Conservation (phyloP, 768 basidiomycete genomes). For the Lyophyllum semitale region DNA sequence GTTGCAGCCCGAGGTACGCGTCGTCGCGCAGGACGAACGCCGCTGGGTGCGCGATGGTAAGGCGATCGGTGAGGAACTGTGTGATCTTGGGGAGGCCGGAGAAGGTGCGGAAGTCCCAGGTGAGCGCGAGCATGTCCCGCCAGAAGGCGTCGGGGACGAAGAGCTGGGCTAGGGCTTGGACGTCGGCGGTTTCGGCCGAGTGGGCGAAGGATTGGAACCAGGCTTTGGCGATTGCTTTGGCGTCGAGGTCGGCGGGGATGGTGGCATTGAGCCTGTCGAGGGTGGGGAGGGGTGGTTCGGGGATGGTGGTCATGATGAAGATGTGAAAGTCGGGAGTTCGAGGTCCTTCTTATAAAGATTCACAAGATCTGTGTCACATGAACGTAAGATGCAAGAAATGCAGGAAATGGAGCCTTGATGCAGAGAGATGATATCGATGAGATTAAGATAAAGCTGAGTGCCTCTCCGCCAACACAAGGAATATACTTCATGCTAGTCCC, state of each 20-base stretch:
- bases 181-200: slow-evolving; percentile 15
- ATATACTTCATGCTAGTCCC: too few relatives aligned
- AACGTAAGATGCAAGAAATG: background rate
- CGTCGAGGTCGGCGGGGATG: slow-evolving; percentile 20
- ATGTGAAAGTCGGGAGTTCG: background rate
- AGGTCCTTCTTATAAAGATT: background rate
- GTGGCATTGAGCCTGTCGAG: slow-evolving; percentile 25
- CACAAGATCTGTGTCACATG: background rate
- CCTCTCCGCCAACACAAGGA: background rate
- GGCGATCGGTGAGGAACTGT: slow-evolving; percentile 20
- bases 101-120: slow-evolving; percentile 28
- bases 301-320: slow-evolving; percentile 5
- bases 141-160: slow-evolving; percentile 22
- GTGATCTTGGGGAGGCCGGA: slow-evolving; percentile 15
- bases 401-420: background rate
- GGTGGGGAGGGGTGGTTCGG: slow-evolving; percentile 25
- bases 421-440: background rate
- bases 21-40: slow-evolving; percentile 31
- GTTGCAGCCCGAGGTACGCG: slow-evolving; percentile 33
- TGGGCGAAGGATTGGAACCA: slow-evolving; percentile 29
- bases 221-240: slow-evolving; percentile 19
- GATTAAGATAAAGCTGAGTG: background rate
- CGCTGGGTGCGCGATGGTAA: slow-evolving; percentile 19
- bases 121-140: slow-evolving; percentile 23
- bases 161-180: slow-evolving; percentile 15